Evolutionary conservation across 83 land plant genomes (phyloP).

Genomic region (Larix sibirica): DNA sequence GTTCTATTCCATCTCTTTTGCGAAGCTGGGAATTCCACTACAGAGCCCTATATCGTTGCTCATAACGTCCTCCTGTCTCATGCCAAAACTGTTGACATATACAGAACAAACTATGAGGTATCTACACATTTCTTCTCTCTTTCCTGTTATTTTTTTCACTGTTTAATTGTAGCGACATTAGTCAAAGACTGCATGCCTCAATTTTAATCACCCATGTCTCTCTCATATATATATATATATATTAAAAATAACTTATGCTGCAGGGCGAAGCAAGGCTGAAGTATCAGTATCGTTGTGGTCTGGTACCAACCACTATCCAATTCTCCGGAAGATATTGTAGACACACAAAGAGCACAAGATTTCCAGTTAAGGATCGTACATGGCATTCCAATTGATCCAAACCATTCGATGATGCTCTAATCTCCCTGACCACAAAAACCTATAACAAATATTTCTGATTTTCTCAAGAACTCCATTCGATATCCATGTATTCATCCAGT

Average conservation of each 20-base stretch:
- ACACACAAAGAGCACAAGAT: conserved; percentile 78
- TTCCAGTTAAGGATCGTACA: conserved; percentile 79
- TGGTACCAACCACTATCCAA: conserved; percentile 73
- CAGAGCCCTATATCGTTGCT: conserved; percentile 86
- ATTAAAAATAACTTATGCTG: neutral
- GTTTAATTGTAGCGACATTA: no score
- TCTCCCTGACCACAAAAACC: no score
- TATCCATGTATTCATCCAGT: no score
- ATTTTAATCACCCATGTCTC: no score
- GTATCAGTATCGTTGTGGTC: conserved; percentile 54
- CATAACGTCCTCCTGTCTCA: conserved; percentile 82
- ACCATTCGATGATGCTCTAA: no score
- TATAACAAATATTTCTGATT: no score
- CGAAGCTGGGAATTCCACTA: conserved; percentile 68
- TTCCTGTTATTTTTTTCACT: no score
- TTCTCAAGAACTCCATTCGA: no score
- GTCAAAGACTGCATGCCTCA: no score
- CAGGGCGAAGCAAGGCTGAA: conserved; percentile 54
- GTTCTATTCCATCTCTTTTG: conserved; percentile 40
- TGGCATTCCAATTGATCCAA: neutral
- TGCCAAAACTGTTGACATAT: conserved; percentile 79
- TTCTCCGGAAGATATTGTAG: conserved; percentile 64
- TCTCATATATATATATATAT: no score
- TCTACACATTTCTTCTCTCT: no score
- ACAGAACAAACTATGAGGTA: conserved; percentile 80